Conservation (phyloP, 768 basidiomycete species). For the Tulasnella sp. region DNA sequence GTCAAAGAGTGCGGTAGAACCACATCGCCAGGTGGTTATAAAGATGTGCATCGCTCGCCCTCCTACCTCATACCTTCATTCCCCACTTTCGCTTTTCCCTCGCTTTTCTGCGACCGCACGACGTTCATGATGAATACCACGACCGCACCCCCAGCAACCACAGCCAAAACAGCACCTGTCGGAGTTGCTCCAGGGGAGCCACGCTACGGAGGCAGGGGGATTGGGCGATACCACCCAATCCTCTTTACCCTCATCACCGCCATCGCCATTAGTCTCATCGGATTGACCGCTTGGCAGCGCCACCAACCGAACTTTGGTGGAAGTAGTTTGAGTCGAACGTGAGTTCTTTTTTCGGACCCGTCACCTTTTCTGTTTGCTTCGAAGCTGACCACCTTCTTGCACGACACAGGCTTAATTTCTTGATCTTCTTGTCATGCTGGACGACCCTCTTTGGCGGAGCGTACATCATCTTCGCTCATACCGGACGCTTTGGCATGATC, state of each 20-base stretch:
- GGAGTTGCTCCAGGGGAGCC: background rate
- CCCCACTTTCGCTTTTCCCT: background rate
- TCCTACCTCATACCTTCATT: background rate
- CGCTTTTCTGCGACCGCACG: background rate
- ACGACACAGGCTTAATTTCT: background rate
- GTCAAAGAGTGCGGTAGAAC: background rate
- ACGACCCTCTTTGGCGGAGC: background rate
- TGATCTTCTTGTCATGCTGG: background rate
- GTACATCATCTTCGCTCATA: slow-evolving; percentile 4
- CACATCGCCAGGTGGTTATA: background rate
- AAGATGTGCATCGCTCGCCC: background rate
- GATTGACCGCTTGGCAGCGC: background rate
- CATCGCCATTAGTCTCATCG: background rate
- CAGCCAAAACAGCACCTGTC: background rate
- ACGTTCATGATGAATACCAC: background rate
- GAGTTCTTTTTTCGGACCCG: background rate
- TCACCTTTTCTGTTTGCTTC: background rate
- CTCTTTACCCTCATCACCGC: background rate
- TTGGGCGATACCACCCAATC: background rate
- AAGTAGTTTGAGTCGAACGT: background rate
- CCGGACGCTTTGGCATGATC: background rate
- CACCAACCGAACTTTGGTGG: background rate
- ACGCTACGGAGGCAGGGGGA: background rate
- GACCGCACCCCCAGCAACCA: background rate
- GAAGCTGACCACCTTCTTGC: background rate